Percentiles rank a stretch among this genome's conserved stretches.
These are phyloP conservation scores for Solanum appendiculatum DNA, from an alignment of 257 asterid genomes.

Conservation along the genomic window DNA sequence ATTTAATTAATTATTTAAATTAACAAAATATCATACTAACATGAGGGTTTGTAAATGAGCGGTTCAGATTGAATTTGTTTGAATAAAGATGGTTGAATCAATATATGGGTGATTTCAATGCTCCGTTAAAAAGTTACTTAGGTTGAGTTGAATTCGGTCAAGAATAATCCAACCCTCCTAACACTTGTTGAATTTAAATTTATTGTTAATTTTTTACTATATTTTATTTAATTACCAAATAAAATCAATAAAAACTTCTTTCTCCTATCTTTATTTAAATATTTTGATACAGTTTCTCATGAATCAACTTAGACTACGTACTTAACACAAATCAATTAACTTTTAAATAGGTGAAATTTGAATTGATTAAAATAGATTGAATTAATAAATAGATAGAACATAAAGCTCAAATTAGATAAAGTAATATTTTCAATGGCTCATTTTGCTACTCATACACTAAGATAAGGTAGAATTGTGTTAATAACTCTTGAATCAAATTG, in stretches of 20 bases:
- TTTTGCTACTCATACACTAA: background rate
- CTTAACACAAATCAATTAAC: background rate
- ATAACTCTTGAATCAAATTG: background rate
- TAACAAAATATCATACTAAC: background rate
- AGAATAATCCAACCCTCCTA: background rate
- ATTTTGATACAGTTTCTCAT: background rate
- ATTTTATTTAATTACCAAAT: background rate
- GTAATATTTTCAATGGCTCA: background rate
- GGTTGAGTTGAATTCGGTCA: background rate
- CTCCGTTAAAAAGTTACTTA: background rate
- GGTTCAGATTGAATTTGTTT: background rate
- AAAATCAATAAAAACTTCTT: no score
- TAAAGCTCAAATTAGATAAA: background rate
- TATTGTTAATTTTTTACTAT: background rate
- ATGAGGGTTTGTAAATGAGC: background rate
- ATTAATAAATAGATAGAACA: background rate
- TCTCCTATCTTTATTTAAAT: background rate
- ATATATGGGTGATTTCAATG: background rate
- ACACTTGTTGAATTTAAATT: background rate
- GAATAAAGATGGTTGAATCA: background rate
- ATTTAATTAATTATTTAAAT: background rate
- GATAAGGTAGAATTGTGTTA: background rate
- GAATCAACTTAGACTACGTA: background rate
- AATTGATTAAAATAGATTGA: fast-evolving
- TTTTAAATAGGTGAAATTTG: background rate